Percentiles rank a stretch among this genome's conserved stretches.
Conservation (phyloP, 2,329 filamentous ascomycete genomes). For the Trichoderma koningii region DNA sequence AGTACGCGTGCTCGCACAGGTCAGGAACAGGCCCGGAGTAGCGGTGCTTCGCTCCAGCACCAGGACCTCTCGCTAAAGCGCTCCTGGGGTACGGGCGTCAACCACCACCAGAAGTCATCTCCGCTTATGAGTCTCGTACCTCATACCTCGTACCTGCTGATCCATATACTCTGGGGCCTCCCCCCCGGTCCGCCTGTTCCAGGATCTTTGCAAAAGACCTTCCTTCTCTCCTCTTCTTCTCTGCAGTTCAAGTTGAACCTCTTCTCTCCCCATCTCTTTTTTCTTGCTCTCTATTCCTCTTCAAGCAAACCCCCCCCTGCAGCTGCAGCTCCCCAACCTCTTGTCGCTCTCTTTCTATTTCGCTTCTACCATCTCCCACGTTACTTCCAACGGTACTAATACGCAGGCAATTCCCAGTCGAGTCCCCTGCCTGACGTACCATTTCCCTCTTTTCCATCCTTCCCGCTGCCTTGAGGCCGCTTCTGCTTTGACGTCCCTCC, state of each 20-base stretch:
- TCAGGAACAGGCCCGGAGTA: background rate
- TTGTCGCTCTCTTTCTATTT: conserved; percentile 25
- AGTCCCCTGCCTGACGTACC: conserved; percentile 16
- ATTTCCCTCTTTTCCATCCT: background rate
- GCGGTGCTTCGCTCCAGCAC: background rate
- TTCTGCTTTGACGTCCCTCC: background rate
- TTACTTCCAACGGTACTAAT: conserved; percentile 23
- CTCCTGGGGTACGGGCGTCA: conserved; percentile 2
- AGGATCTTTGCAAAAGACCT: conserved; percentile 20
- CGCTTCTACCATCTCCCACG: background rate
- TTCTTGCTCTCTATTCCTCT: conserved; percentile 14
- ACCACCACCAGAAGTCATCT: conserved; percentile 3
- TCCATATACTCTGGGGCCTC: background rate
- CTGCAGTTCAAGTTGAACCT: conserved; percentile 19
- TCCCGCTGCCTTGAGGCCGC: background rate
- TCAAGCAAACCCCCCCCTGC: conserved; percentile 15
- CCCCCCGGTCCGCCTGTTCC: conserved; percentile 20
- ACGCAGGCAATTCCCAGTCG: conserved; percentile 9
- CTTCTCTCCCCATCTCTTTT: conserved; percentile 13
- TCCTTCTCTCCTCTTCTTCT: conserved; percentile 23
- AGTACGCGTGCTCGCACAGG: background rate
- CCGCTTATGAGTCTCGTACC: conserved; percentile 13
- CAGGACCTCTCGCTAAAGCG: background rate
- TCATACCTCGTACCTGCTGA: conserved; percentile 25
- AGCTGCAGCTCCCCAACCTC: conserved; percentile 26